Evolutionary conservation across 495 filamentous ascomycete species (phyloP).

Genomic region (Hyaloscypha bicolor): DNA sequence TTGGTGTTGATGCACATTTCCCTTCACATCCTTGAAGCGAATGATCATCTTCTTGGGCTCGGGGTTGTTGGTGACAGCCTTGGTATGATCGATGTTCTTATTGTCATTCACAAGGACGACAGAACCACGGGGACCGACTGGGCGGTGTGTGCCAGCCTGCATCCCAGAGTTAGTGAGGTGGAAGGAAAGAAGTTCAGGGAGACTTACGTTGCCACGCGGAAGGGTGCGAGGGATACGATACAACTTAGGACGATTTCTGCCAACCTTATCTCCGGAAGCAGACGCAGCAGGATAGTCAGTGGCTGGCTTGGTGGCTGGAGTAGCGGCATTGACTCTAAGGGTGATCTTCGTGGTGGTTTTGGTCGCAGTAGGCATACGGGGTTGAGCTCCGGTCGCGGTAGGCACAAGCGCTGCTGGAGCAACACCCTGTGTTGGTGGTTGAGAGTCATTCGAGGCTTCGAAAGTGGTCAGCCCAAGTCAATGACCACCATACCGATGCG

Average conservation of each 20-base stretch:
- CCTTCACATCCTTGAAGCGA: conserved; percentile 6
- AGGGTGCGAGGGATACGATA: background rate
- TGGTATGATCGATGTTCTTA: background rate
- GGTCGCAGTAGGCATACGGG: too few species aligned
- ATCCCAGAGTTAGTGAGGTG: background rate
- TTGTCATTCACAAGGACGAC: background rate
- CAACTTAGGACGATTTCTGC: background rate
- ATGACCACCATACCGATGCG: too few species aligned
- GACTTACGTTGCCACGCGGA: background rate
- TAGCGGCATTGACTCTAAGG: too few species aligned
- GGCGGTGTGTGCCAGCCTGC: background rate
- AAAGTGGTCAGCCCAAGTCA: too few species aligned
- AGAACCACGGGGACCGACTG: background rate
- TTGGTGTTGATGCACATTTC: background rate
- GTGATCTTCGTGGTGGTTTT: too few species aligned
- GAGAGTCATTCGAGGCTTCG: too few species aligned
- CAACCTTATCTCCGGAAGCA: background rate
- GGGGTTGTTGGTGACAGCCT: background rate
- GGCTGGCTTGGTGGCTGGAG: background rate
- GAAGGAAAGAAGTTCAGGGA: background rate
- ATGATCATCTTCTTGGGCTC: background rate
- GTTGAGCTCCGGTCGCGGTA: too few species aligned
- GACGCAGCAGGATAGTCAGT: background rate
- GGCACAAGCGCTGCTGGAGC: too few species aligned
- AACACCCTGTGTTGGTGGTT: too few species aligned